Evolutionary conservation across 352 stramenopile genomes (phyloP).

Genomic region (Pythium plurisporium): DNA sequence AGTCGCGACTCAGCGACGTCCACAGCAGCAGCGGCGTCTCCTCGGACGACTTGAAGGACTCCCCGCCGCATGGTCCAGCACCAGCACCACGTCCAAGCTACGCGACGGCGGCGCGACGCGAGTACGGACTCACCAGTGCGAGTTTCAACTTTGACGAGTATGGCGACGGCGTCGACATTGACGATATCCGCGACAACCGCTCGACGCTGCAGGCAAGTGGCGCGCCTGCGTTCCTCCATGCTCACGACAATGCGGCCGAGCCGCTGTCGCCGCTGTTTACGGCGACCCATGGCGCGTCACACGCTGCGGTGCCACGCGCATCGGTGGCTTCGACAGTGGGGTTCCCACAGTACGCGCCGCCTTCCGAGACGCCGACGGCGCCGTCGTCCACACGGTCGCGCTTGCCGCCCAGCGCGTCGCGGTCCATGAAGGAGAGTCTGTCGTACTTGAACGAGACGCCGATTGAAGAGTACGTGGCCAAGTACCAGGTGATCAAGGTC

Average conservation of each 20-base stretch:
- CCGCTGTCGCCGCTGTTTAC: conserved; percentile 20
- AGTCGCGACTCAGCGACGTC: neutral
- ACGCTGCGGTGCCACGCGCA: neutral
- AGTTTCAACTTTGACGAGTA: conserved; percentile 26
- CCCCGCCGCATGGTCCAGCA: too few relatives aligned
- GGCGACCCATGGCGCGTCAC: neutral
- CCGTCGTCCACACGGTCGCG: conserved; percentile 18
- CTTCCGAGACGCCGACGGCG: neutral
- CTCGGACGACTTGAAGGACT: too few relatives aligned
- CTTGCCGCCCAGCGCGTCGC: neutral
- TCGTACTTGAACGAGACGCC: conserved; percentile 39
- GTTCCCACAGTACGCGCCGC: neutral
- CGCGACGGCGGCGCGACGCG: conserved; percentile 1
- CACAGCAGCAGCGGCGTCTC: neutral
- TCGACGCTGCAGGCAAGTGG: neutral
- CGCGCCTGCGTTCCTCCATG: too few relatives aligned
- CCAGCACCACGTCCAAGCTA: neutral
- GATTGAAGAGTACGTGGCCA: conserved; percentile 79
- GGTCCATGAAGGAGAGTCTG: conserved; percentile 24
- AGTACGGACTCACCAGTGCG: conserved; percentile 13
- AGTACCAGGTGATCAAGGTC: conserved; percentile 82
- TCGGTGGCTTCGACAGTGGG: conserved; percentile 10
- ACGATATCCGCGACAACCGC: conserved; percentile 18
- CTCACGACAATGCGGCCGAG: too few relatives aligned
- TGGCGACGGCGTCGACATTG: conserved; percentile 22